A percentile compares a stretch with the other conserved stretches of the same genome.
phyloP scores from a whole-genome alignment of 768 basidiomycete species.

The Tricholoma bakamatsutake region DNA sequence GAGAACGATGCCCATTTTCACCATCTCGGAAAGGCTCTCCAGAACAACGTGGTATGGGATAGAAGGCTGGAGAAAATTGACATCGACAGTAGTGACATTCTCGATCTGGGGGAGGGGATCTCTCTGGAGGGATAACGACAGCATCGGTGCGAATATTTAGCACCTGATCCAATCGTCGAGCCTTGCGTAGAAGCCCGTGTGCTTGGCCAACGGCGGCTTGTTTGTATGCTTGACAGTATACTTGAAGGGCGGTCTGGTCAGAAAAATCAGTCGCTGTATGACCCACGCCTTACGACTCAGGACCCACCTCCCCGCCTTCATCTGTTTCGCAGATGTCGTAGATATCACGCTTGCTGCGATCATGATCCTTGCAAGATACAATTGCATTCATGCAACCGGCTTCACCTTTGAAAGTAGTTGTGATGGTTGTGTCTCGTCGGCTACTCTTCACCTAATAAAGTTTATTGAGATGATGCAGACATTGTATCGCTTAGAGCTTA shows the following conservation, averaged over 20 bases:
- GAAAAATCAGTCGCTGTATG: slow-evolving; percentile 1
- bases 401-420: slow-evolving; percentile 72
- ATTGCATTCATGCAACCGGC: slow-evolving; percentile 75
- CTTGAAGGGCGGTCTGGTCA: slow-evolving; percentile 78
- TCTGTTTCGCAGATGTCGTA: slow-evolving; percentile 85
- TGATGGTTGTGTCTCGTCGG: slow-evolving; percentile 58
- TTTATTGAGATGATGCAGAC: neutral
- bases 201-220: slow-evolving; percentile 64
- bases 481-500: slow-evolving; percentile 28
- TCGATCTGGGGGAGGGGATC: slow-evolving; percentile 25
- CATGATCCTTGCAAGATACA: slow-evolving; percentile 76
- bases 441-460: slow-evolving; percentile 65
- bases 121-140: slow-evolving; percentile 17
- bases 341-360: slow-evolving; percentile 55
- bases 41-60: slow-evolving; percentile 27
- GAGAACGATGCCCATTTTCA: neutral
- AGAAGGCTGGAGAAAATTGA: slow-evolving; percentile 72
- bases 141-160: slow-evolving; percentile 45
- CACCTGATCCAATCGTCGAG: slow-evolving; percentile 73
- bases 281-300: neutral
- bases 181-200: slow-evolving; percentile 86
- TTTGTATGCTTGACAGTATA: slow-evolving; percentile 84
- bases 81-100: slow-evolving; percentile 61
- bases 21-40: neutral
- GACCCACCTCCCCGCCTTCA: slow-evolving; percentile 69